A percentile compares a stretch with the other conserved stretches of the same genome.
Evolutionary conservation across 2,329 filamentous ascomycete genomes (phyloP).

Genomic region (Cryoendolithus antarcticus): DNA sequence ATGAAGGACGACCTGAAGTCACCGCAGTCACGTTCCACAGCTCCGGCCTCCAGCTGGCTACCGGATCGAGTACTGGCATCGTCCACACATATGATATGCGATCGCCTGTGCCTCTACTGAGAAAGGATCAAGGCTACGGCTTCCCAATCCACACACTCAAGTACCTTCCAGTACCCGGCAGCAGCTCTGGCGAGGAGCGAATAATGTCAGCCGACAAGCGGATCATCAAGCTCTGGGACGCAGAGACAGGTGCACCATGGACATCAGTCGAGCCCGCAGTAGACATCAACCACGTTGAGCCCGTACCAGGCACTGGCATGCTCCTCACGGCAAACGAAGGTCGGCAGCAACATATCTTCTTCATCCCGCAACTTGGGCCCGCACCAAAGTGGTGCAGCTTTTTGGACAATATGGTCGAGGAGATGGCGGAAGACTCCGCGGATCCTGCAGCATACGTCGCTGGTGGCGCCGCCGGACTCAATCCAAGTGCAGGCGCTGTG

Average conservation of each 20-base stretch:
- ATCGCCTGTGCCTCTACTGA: constrained; percentile 70
- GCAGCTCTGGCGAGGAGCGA: constrained; percentile 55
- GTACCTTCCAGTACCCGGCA: constrained; percentile 52
- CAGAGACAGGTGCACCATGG: constrained; percentile 72
- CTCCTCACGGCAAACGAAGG: constrained; percentile 94
- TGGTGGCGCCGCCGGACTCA: constrained; percentile 9
- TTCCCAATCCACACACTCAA: constrained; percentile 78
- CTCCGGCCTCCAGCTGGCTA: constrained; percentile 72
- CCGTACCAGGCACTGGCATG: constrained; percentile 89
- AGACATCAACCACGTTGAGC: constrained; percentile 87
- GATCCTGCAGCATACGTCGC: constrained; percentile 47
- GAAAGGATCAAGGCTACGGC: constrained; percentile 92
- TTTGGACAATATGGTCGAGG: constrained; percentile 93
- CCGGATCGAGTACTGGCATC: constrained; percentile 77
- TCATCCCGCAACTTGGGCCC: constrained; percentile 84
- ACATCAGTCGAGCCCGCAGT: constrained; percentile 91
- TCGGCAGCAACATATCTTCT: constrained; percentile 86
- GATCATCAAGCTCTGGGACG: constrained; percentile 96
- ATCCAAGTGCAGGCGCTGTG: constrained; percentile 52
- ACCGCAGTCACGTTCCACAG: constrained; percentile 79
- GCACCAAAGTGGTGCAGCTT: constrained; percentile 94
- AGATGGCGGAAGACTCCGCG: constrained; percentile 77
- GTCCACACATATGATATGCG: constrained; percentile 87
- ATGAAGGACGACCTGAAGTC: constrained; percentile 45
- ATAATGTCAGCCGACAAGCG: constrained; percentile 86